Percentiles rank a stretch among this genome's conserved stretches.
phyloP scores from a whole-genome alignment of 768 basidiomycete genomes.

The Leccinum broughii region DNA sequence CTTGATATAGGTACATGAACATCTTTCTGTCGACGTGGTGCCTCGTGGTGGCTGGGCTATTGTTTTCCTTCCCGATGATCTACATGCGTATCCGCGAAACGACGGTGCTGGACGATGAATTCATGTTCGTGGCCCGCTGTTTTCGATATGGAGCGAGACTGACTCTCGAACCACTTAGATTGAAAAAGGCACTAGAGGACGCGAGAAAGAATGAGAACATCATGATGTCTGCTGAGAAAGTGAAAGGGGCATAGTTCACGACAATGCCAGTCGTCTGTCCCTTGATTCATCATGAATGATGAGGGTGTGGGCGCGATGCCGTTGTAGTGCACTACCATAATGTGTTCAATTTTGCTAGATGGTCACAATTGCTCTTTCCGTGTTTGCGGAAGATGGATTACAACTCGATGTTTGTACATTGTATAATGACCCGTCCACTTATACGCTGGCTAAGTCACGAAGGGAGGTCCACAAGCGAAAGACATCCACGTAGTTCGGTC shows the following conservation, averaged over 20 bases:
- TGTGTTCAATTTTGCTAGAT: too few relatives aligned
- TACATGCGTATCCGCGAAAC: constrained; percentile 62
- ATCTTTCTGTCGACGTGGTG: constrained; percentile 73
- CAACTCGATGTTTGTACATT: too few relatives aligned
- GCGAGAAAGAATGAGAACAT: not conserved
- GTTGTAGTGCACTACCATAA: not conserved
- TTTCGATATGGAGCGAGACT: not conserved
- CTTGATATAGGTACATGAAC: constrained; percentile 52
- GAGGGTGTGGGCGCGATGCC: not conserved
- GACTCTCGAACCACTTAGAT: not conserved
- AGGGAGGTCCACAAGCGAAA: too few relatives aligned
- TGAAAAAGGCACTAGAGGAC: constrained; percentile 8
- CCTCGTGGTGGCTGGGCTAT: constrained; percentile 60
- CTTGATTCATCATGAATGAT: too few relatives aligned
- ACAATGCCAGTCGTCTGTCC: not conserved
- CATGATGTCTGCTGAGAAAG: not conserved
- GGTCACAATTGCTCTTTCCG: too few relatives aligned
- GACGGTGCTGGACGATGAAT: constrained; percentile 54
- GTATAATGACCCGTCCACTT: too few relatives aligned
- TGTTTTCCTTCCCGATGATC: constrained; percentile 71
- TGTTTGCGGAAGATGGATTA: too few relatives aligned
- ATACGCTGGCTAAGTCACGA: too few relatives aligned
- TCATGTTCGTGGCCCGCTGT: constrained; percentile 41
- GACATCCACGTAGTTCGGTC: too few relatives aligned
- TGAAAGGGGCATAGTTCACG: not conserved